phyloP scores from a whole-genome alignment of 495 filamentous ascomycete genomes.

The Rhypophila decipiens region DNA sequence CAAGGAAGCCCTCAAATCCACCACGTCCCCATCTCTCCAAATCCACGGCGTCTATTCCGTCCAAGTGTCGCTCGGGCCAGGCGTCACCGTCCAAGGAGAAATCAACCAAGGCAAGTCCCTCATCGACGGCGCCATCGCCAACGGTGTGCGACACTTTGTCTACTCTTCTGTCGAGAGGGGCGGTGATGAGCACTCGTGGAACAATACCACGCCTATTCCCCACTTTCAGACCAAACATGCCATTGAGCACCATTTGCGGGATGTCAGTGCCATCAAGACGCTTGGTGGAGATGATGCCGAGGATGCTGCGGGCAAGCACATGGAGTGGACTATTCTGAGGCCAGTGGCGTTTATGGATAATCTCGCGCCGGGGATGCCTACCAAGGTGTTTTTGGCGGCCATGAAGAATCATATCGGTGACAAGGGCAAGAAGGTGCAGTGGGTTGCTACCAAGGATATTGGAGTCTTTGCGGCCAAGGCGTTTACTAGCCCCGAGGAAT shows the following conservation, averaged over 20 bases:
- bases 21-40: too few relatives aligned
- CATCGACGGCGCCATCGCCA: conserved; percentile 52
- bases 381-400: conserved; percentile 53
- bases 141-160: conserved; percentile 59
- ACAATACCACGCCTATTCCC: conserved; percentile 55
- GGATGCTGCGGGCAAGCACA: conserved; percentile 28
- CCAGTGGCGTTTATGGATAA: conserved; percentile 66
- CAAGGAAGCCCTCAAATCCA: conserved; percentile 20
- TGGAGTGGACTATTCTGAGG: conserved; percentile 58
- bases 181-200: conserved; percentile 45
- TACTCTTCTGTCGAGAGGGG: conserved; percentile 67
- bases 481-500: conserved; percentile 36
- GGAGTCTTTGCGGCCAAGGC: conserved; percentile 57
- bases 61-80: conserved; percentile 40
- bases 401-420: conserved; percentile 38
- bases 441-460: conserved; percentile 55
- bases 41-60: conserved; percentile 34
- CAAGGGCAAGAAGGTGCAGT: conserved; percentile 43
- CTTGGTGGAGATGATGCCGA: too few relatives aligned
- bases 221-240: conserved; percentile 63
- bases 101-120: conserved; percentile 56
- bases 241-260: conserved; percentile 57
- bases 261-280: conserved; percentile 16
- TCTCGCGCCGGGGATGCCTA: conserved; percentile 48
- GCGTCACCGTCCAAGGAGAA: conserved; percentile 47